Evolutionary conservation across 129 eudicot species (phyloP).

Genomic region (Tanacetum coccineum): DNA sequence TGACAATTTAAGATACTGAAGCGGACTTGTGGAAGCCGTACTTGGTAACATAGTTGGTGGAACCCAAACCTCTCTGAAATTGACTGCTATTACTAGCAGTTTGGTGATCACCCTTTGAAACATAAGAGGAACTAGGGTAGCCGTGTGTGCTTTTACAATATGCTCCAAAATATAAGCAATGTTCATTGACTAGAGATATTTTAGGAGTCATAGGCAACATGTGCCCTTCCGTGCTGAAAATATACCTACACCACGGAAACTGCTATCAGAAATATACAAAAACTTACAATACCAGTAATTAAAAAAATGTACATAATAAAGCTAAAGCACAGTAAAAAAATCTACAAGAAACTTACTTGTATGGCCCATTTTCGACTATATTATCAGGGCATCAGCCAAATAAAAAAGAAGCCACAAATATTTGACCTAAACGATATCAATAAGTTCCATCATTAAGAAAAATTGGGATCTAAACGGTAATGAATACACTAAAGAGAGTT

Average conservation of each 20-base stretch:
- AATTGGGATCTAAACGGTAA: background rate
- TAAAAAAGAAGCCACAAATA: constrained; percentile 97
- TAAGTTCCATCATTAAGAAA: background rate
- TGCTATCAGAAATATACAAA: background rate
- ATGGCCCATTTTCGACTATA: constrained; percentile 91
- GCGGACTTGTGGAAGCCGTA: constrained; percentile 36
- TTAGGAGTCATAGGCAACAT: constrained; percentile 84
- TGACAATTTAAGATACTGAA: constrained; percentile 51
- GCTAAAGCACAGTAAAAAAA: no score
- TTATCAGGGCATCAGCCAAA: constrained; percentile 90
- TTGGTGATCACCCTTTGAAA: constrained; percentile 34
- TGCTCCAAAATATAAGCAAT: constrained; percentile 80
- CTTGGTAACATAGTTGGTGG: constrained; percentile 36
- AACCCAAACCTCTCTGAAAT: constrained; percentile 32
- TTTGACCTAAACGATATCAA: constrained; percentile 57
- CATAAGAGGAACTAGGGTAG: constrained; percentile 31
- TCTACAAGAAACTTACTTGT: constrained; percentile 56
- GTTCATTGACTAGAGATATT: constrained; percentile 68
- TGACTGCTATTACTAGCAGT: constrained; percentile 36
- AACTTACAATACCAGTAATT: no score
- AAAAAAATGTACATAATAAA: background rate
- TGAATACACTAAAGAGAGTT: background rate
- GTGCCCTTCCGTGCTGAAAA: constrained; percentile 96
- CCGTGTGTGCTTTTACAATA: constrained; percentile 50
- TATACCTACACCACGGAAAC: constrained; percentile 45